phyloP scores from a whole-genome alignment of 2,329 filamentous ascomycete species.

The Trichoderma lentiforme region DNA sequence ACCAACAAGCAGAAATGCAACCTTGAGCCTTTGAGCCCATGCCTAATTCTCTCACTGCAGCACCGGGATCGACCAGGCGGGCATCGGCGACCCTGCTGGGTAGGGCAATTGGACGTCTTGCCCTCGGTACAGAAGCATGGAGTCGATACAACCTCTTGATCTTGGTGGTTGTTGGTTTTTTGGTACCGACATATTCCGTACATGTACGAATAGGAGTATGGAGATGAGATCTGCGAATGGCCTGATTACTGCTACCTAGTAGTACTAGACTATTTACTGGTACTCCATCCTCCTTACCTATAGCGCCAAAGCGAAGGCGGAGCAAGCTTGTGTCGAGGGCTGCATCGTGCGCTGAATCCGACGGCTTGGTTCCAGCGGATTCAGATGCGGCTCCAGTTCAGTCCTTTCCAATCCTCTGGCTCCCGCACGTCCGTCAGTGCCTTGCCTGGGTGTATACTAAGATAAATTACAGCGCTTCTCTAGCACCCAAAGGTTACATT shows the following conservation, averaged over 20 bases:
- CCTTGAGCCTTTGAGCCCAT: not conserved
- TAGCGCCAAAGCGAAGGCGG: not conserved
- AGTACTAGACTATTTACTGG: no score
- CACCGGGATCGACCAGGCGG: not conserved
- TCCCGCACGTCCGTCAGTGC: not conserved
- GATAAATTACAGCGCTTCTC: not conserved
- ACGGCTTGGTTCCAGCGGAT: not conserved
- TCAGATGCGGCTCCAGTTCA: not conserved
- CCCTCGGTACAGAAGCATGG: not conserved
- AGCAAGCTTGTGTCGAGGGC: not conserved
- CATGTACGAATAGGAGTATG: not conserved
- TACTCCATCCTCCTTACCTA: not conserved
- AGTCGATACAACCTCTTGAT: not conserved
- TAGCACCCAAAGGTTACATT: no score
- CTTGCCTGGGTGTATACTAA: not conserved
- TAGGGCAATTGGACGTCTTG: not conserved
- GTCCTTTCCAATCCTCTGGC: not conserved
- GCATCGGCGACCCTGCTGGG: not conserved
- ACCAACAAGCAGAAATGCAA: not conserved
- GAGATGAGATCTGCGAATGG: not conserved
- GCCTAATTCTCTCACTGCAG: not conserved
- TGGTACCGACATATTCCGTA: not conserved
- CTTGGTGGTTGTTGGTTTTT: not conserved
- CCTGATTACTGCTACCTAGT: no score
- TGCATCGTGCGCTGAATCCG: not conserved